Evolutionary conservation across 106 monocot species (phyloP).

Genomic region (Dendrobium huoshanense): DNA sequence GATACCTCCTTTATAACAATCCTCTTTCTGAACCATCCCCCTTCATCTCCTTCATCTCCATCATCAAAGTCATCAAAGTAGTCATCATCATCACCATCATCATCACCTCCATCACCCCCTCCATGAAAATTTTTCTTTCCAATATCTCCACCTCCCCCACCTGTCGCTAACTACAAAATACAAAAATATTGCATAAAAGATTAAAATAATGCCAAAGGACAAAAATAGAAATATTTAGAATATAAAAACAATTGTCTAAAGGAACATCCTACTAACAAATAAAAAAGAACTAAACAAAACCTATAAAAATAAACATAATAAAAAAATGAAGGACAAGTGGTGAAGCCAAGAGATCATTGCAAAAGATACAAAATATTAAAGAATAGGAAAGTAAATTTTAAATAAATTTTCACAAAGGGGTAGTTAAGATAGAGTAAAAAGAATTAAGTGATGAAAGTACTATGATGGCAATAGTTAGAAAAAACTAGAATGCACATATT

Average conservation of each 20-base stretch:
- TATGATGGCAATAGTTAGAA: too few species aligned
- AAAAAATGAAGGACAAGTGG: background rate
- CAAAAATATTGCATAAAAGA: background rate
- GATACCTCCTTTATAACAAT: conserved; percentile 80
- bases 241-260: background rate
- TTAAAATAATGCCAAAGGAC: background rate
- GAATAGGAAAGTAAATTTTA: background rate
- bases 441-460: too few species aligned
- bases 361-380: background rate
- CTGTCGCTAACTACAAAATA: conserved; percentile 55
- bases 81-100: conserved; percentile 98
- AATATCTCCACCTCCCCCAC: conserved; percentile 97
- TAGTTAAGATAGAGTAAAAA: too few species aligned
- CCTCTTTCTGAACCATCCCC: conserved; percentile 79
- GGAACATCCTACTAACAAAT: background rate
- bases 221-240: background rate
- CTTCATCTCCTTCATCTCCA: conserved; percentile 89
- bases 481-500: too few species aligned
- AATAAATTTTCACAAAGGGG: background rate
- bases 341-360: background rate
- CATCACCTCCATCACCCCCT: conserved; percentile 98
- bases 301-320: background rate
- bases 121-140: conserved; percentile 96
- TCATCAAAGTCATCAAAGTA: conserved; percentile 99
- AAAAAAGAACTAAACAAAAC: background rate